Evolutionary conservation across 2,329 filamentous ascomycete species (phyloP), one percentile per base, ranked within the genome.

Genomic region (Blastomyces gilchristii): DNA sequence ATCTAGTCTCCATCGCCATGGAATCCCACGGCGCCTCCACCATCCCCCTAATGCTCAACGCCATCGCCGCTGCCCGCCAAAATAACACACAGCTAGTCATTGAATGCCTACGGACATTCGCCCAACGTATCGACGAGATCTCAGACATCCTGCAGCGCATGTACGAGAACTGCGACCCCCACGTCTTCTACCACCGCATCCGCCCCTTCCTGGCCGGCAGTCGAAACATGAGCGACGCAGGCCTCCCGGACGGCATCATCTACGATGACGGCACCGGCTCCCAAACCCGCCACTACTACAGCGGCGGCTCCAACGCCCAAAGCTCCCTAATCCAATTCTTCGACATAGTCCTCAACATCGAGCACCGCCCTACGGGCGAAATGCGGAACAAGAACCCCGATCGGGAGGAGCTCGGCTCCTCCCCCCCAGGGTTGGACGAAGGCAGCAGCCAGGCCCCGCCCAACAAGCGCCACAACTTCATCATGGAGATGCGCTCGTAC

Each of bases 311-410:
- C 77, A 97, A 99, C 71, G 94, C 94, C 0, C 94, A 99, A 76
- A 96, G 91, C 80, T 97, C 92, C 63, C 80, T 97, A 64, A 94
- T 99, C 66, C 94, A 99, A 70, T 97, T 97, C 79, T 97, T 97
- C 72, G 94, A 99, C 74, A 86, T 97, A 59, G 86, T 90, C 1
- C 84, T 99, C 1, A 91, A 91, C 53, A 84, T 99, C 61, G 87
- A 94, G 72, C 94, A 99, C 75, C 86, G 89, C 9, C 91, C 93
- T 0, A 97, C 94, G 0, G 93, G 93, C 49, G 85, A 90, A 68
- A 87, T 72, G 64, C 63, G 68, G 63, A 63, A 4, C 2, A n/a
- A 50, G 47, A 50, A 50, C 8, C 47, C 68, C 62, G 41, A 45
- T 2, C 41, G 28, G 28, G 28, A 31, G 28, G 28, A 31, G 28